phyloP scores from a whole-genome alignment of 2,329 filamentous ascomycete genomes.

The Colletotrichum truncatum region DNA sequence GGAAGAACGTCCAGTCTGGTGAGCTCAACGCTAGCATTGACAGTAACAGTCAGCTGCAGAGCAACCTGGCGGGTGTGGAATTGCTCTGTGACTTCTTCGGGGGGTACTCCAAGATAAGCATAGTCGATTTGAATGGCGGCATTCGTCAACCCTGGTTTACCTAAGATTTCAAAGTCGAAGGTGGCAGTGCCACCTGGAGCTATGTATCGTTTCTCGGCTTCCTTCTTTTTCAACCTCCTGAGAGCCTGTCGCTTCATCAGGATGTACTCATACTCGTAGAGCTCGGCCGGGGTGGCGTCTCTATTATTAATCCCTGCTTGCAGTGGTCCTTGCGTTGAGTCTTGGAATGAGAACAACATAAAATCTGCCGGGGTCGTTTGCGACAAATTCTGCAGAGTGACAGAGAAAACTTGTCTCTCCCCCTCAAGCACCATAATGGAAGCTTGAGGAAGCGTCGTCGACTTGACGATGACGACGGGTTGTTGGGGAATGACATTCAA shows the following conservation, averaged over 20 bases:
- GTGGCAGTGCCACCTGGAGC: slow-evolving; percentile 72
- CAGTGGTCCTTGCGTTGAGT: slow-evolving; percentile 83
- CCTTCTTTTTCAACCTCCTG: slow-evolving; percentile 57
- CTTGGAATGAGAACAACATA: slow-evolving; percentile 86
- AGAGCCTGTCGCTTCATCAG: slow-evolving; percentile 78
- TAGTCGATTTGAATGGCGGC: slow-evolving; percentile 88
- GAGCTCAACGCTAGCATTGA: slow-evolving; percentile 90
- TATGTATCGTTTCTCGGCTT: slow-evolving; percentile 67
- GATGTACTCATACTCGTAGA: slow-evolving; percentile 88
- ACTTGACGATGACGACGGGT: slow-evolving; percentile 79
- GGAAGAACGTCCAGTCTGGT: slow-evolving; percentile 82
- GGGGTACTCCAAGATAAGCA: slow-evolving; percentile 77
- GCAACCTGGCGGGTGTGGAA: slow-evolving; percentile 89
- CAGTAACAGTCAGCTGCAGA: slow-evolving; percentile 84
- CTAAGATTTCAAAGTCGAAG: slow-evolving; percentile 86
- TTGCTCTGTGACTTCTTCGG: slow-evolving; percentile 72
- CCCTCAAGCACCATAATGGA: slow-evolving; percentile 94
- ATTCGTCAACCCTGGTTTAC: slow-evolving; percentile 84
- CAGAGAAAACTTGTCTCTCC: slow-evolving; percentile 78
- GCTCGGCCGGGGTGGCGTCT: slow-evolving; percentile 79
- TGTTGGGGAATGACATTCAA: slow-evolving; percentile 83
- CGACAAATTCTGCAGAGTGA: slow-evolving; percentile 84
- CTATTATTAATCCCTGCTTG: slow-evolving; percentile 79
- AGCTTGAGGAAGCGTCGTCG: slow-evolving; percentile 81
- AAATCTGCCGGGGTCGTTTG: slow-evolving; percentile 78